A percentile compares a stretch with the other conserved stretches of the same genome.
Evolutionary conservation across 2,329 filamentous ascomycete genomes (phyloP).

Genomic region (Ophiostoma ips): DNA sequence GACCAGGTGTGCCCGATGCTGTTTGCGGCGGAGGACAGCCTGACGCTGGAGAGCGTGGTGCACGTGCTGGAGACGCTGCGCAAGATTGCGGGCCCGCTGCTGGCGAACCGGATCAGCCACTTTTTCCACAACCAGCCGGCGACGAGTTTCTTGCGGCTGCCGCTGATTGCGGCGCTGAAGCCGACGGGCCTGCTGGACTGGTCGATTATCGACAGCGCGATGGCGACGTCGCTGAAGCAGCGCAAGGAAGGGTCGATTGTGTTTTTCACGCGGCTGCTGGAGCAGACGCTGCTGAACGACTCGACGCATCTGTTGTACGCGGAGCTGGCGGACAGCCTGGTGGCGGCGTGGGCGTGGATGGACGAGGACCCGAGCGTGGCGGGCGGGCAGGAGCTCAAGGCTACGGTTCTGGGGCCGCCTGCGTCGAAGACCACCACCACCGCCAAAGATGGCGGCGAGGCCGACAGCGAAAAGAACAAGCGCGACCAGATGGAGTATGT

Average conservation of each 20-base stretch:
- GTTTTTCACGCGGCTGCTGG: constrained; percentile 67
- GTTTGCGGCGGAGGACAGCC: constrained; percentile 40
- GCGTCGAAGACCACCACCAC: too few species aligned
- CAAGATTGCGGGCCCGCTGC: constrained; percentile 41
- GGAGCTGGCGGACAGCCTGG: constrained; percentile 73
- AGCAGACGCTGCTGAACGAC: constrained; percentile 65
- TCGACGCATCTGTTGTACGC: constrained; percentile 66
- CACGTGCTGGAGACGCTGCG: constrained; percentile 47
- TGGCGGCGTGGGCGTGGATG: constrained; percentile 71
- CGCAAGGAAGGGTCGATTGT: constrained; percentile 60
- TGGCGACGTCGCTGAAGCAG: constrained; percentile 58
- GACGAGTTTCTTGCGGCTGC: constrained; percentile 40
- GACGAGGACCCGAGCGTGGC: constrained; percentile 52
- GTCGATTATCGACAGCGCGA: constrained; percentile 52
- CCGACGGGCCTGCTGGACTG: constrained; percentile 49
- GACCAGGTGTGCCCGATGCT: constrained; percentile 45
- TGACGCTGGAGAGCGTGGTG: constrained; percentile 47
- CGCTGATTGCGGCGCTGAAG: constrained; percentile 42
- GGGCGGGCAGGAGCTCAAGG: constrained; percentile 57
- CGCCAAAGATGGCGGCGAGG: constrained; percentile 25
- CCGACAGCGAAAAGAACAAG: constrained; percentile 39
- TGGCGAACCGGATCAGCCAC: constrained; percentile 40
- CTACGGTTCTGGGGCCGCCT: constrained; percentile 34
- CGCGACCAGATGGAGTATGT: constrained; percentile 79
- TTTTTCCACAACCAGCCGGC: constrained; percentile 44